Evolutionary conservation across 192 early-diverging fungal species (phyloP).

Genomic region (Rhizoclosmatium globosum): DNA sequence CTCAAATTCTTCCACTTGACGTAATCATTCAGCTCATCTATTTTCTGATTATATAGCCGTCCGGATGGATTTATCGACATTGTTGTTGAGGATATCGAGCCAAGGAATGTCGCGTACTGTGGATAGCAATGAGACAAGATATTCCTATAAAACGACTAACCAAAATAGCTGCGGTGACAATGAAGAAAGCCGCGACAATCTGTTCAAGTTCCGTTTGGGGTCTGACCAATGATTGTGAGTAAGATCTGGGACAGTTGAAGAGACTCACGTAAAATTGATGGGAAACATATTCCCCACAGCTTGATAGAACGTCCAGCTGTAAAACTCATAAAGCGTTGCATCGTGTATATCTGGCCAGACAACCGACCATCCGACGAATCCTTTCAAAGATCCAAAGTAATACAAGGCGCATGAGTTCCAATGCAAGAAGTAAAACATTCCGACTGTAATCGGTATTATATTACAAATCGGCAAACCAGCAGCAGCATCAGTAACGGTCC

Average conservation of each 20-base stretch:
- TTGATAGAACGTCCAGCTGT: constrained; percentile 25
- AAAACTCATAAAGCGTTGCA: neutral
- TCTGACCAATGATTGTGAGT: no score
- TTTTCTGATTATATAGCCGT: constrained; percentile 36
- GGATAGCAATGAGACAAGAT: neutral
- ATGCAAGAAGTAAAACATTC: constrained; percentile 34
- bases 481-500: neutral
- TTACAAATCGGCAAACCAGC: neutral
- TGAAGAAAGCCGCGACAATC: constrained; percentile 3
- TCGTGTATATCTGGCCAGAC: neutral
- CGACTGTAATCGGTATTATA: neutral
- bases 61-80: constrained; percentile 25
- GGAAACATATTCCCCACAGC: constrained; percentile 45
- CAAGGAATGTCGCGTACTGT: constrained; percentile 24
- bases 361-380: constrained; percentile 2
- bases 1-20: constrained; percentile 38
- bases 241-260: no score
- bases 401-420: constrained; percentile 32
- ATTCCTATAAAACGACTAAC: neutral
- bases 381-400: constrained; percentile 16
- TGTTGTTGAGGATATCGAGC: constrained; percentile 13
- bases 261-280: neutral
- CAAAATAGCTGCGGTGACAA: constrained; percentile 13
- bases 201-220: constrained; percentile 12
- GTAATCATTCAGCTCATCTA: constrained; percentile 8